phyloP scores from a whole-genome alignment of 257 asterid genomes.

The Gentiana dahurica region DNA sequence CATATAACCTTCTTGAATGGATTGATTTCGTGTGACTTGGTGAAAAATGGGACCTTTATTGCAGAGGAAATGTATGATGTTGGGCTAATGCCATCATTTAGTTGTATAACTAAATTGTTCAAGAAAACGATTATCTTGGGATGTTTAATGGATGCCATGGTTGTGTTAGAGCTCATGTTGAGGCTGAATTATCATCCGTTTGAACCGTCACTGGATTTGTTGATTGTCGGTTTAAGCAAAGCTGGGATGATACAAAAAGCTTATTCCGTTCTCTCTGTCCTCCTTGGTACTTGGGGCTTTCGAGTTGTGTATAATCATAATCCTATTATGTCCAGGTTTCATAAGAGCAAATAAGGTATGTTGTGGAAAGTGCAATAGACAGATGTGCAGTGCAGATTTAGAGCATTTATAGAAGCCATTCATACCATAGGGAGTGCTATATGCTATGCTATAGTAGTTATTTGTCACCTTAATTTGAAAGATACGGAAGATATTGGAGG shows the following conservation, averaged over 20 bases:
- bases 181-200: slow-evolving; percentile 26
- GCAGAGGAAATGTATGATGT: slow-evolving; percentile 33
- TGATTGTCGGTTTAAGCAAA: slow-evolving; percentile 37
- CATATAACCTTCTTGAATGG: slow-evolving; percentile 40
- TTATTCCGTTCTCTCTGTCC: slow-evolving; percentile 16
- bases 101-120: slow-evolving; percentile 28
- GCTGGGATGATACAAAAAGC: slow-evolving; percentile 34
- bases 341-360: too few relatives aligned
- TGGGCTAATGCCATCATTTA: slow-evolving; percentile 38
- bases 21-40: slow-evolving; percentile 22
- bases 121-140: slow-evolving; percentile 29
- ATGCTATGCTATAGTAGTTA: too few relatives aligned
- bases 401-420: too few relatives aligned
- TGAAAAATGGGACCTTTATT: slow-evolving; percentile 30
- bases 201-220: slow-evolving; percentile 17
- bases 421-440: too few relatives aligned
- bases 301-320: slow-evolving; percentile 21
- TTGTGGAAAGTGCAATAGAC: too few relatives aligned
- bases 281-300: slow-evolving; percentile 20
- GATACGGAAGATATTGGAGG: too few relatives aligned
- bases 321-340: slow-evolving; percentile 23
- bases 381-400: too few relatives aligned
- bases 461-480: too few relatives aligned
- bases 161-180: slow-evolving; percentile 31
- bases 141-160: slow-evolving; percentile 22